Evolutionary conservation across 495 filamentous ascomycete species (phyloP).

Genomic region (Hypoxylon lienhwacheense): DNA sequence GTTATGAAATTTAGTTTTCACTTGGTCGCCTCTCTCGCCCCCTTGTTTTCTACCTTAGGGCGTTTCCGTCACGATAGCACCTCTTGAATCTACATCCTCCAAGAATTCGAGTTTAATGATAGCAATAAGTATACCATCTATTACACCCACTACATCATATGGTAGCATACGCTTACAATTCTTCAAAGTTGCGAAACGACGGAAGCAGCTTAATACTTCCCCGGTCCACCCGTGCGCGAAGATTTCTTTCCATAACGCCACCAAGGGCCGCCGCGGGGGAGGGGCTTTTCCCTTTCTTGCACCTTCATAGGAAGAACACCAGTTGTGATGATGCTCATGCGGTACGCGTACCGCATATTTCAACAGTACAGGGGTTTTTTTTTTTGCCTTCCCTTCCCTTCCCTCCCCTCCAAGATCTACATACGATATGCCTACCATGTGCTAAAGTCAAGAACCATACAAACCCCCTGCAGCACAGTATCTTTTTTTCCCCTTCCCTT

Average conservation of each 20-base stretch:
- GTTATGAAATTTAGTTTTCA: no score
- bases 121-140: not conserved
- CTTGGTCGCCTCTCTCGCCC: no score
- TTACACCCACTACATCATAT: constrained; percentile 12
- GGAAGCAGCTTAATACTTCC: constrained; percentile 20
- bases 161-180: constrained; percentile 3
- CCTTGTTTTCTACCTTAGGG: no score
- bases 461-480: constrained; percentile 12
- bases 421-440: constrained; percentile 1
- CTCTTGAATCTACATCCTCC: not conserved
- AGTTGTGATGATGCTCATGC: constrained; percentile 4
- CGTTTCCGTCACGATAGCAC: no score
- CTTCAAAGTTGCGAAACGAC: constrained; percentile 13
- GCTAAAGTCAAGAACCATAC: not conserved
- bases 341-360: constrained; percentile 17
- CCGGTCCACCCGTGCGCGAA: constrained; percentile 23
- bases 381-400: no score
- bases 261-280: constrained; percentile 24
- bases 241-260: constrained; percentile 14
- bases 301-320: no score
- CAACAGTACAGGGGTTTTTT: not conserved
- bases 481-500: no score
- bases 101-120: not conserved
- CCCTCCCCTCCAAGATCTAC: constrained; percentile 12
- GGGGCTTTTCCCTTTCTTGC: constrained; percentile 5